Evolutionary conservation across 768 basidiomycete species (phyloP).

Genomic region (Panaeolus cyanescens): DNA sequence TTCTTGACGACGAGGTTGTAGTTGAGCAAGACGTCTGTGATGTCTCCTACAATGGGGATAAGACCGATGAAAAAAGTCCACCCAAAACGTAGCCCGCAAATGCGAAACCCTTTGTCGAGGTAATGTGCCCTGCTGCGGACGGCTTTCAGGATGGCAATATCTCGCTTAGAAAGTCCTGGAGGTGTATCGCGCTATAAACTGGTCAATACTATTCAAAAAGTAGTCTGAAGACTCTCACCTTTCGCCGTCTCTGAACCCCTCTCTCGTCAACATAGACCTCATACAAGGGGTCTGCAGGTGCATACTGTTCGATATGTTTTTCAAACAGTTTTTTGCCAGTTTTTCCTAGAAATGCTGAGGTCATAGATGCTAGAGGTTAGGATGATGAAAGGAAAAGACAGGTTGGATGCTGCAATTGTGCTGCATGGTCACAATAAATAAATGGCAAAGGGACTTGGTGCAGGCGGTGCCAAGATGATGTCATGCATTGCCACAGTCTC

Average conservation of each 20-base stretch:
- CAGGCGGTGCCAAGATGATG: conserved; percentile 1
- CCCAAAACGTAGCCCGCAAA: conserved; percentile 84
- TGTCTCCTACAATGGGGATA: conserved; percentile 70
- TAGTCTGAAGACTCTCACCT: conserved; percentile 40
- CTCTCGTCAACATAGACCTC: conserved; percentile 57
- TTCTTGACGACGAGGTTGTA: conserved; percentile 79
- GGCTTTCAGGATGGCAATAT: conserved; percentile 71
- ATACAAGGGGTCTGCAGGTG: conserved; percentile 76
- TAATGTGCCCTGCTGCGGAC: conserved; percentile 80
- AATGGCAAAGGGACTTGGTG: neutral
- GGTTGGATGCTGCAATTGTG: neutral
- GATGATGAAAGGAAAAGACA: neutral
- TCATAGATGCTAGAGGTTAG: neutral
- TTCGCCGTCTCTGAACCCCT: conserved; percentile 58
- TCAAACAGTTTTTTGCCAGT: conserved; percentile 60
- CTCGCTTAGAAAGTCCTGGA: conserved; percentile 74
- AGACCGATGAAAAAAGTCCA: conserved; percentile 85
- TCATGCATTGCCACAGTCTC: neutral
- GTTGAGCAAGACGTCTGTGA: conserved; percentile 62
- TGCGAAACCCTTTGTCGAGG: conserved; percentile 83
- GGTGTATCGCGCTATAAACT: conserved; percentile 62
- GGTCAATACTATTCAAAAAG: neutral
- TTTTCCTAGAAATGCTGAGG: neutral
- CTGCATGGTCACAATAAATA: neutral
- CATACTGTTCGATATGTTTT: conserved; percentile 64